Evolutionary conservation across 306 rosid genomes (phyloP), one percentile per base, ranked within the genome.

Genomic region (Oxytropis ochrocephala): DNA sequence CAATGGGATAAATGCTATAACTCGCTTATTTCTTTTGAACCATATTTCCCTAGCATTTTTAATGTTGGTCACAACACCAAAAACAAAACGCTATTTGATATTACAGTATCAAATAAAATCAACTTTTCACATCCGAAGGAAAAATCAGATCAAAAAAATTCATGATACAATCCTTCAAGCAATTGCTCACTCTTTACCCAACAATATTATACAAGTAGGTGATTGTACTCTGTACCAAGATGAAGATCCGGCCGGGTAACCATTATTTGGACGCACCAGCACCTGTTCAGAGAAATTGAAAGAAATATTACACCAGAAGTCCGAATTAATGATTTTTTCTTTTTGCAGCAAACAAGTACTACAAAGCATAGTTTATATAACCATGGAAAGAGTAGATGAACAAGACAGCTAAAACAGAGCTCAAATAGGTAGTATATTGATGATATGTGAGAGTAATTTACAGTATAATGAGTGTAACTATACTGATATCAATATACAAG

Each of bases 221-320:
- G 49, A 68, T 27, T 73, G 35, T 8, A 62, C 58, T 68, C 39
- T 64, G 41, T 14, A 68, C 69, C 59, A 24, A 52, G 66, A 77
- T 51, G 43, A 64, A 65, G 66, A 60, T 58, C 51, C 12, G 11
- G 49, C 51, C 12, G 11, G 49, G 50, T 8, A 47, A 48, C 63
- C 42, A 72, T 55, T 69, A 81, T 21, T 72, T 64, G 0, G 85
- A 69, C 19, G 80, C 4, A 14, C 69, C 21, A 38, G 63, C 19
- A 50, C 80, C 85, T 81, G 74, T 11, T 43, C 39, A 14, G 24
- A 54, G 42, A 73, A 68, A 77, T 53, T 39, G 17, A 32, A 39
- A 54, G 51, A 42, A 8, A 48, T 12, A 11, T 24, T 70, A 69
- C 55, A 52, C 29, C 27, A 70, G 8, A 72, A 29, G 8, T 47